Evolutionary conservation across 495 filamentous ascomycete species (phyloP).

Genomic region (Pseudoneurospora amorphoporcata): DNA sequence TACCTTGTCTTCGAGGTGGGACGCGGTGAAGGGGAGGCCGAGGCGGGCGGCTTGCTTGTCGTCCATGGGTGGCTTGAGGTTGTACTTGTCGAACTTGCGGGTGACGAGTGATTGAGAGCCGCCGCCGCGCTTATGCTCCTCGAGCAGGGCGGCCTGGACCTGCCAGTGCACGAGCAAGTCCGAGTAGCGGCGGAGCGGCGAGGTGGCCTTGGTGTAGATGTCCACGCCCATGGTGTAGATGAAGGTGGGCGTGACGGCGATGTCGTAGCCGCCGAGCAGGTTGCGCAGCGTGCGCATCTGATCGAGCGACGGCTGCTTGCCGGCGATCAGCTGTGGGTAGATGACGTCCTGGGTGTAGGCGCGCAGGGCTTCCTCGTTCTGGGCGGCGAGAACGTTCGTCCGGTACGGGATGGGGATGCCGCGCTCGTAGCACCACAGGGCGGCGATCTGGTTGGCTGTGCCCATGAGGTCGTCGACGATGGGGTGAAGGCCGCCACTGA

Average conservation of each 20-base stretch:
- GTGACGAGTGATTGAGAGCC: slow-evolving; percentile 3
- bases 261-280: slow-evolving; percentile 42
- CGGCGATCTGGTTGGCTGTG: slow-evolving; percentile 62
- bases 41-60: slow-evolving; percentile 1
- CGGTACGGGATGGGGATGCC: slow-evolving; percentile 73
- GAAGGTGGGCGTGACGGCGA: slow-evolving; percentile 39
- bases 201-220: slow-evolving; percentile 71
- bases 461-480: slow-evolving; percentile 56
- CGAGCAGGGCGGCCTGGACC: slow-evolving; percentile 68
- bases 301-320: slow-evolving; percentile 45
- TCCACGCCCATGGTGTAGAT: slow-evolving; percentile 54
- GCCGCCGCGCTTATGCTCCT: slow-evolving; percentile 48
- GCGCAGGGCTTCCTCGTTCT: slow-evolving; percentile 28
- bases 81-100: neutral
- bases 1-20: slow-evolving; percentile 41
- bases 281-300: slow-evolving; percentile 53
- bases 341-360: slow-evolving; percentile 39
- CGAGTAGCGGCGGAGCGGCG: slow-evolving; percentile 70
- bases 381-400: slow-evolving; percentile 50
- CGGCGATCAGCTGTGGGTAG: slow-evolving; percentile 41
- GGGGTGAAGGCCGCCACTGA: slow-evolving; percentile 5
- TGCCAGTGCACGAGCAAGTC: slow-evolving; percentile 90
- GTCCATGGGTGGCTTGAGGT: neutral
- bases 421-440: slow-evolving; percentile 61
- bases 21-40: slow-evolving; percentile 54